These are phyloP conservation scores for Leccinum arenicola DNA, from an alignment of 768 basidiomycete species.

Conservation along the genomic window DNA sequence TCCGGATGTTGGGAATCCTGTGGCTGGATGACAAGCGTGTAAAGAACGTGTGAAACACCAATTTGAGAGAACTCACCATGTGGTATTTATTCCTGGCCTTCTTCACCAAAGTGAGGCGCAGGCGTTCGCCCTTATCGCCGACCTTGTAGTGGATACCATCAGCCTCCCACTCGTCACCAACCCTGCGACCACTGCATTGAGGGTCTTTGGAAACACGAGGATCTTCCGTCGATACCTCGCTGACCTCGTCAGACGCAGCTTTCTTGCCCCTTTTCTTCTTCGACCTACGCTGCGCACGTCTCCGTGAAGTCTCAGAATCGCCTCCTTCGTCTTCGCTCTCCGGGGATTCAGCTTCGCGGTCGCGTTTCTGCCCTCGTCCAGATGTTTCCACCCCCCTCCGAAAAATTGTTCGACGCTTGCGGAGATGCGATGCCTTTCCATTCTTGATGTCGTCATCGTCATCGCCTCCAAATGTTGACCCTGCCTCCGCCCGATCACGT, in stretches of 20 bases:
- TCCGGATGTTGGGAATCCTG: constrained; percentile 78
- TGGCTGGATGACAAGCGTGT: constrained; percentile 46
- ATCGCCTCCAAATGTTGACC: constrained; percentile 67
- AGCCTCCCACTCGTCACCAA: constrained; percentile 77
- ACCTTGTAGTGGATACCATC: constrained; percentile 72
- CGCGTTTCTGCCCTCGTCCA: constrained; percentile 63
- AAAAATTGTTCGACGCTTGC: constrained; percentile 56
- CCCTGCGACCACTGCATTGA: constrained; percentile 52
- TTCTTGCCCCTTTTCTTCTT: constrained; percentile 59
- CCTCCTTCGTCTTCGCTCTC: constrained; percentile 30
- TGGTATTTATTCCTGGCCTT: constrained; percentile 65
- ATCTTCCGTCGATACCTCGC: constrained; percentile 51
- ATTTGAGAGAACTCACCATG: constrained; percentile 55
- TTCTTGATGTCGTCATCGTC: constrained; percentile 39
- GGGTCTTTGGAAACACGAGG: constrained; percentile 46
- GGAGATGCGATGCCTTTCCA: constrained; percentile 43
- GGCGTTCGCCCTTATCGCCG: constrained; percentile 62
- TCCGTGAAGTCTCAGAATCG: constrained; percentile 11
- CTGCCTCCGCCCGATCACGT: constrained; percentile 72
- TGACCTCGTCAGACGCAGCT: constrained; percentile 36
- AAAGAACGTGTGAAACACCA: constrained; percentile 6
- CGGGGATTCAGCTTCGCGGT: constrained; percentile 50
- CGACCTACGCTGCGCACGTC: constrained; percentile 11
- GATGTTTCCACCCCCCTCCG: constrained; percentile 50
- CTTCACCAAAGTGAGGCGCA: constrained; percentile 70